phyloP scores from a whole-genome alignment of 371 early-diverging fungal genomes.

The Mortierella sp. region DNA sequence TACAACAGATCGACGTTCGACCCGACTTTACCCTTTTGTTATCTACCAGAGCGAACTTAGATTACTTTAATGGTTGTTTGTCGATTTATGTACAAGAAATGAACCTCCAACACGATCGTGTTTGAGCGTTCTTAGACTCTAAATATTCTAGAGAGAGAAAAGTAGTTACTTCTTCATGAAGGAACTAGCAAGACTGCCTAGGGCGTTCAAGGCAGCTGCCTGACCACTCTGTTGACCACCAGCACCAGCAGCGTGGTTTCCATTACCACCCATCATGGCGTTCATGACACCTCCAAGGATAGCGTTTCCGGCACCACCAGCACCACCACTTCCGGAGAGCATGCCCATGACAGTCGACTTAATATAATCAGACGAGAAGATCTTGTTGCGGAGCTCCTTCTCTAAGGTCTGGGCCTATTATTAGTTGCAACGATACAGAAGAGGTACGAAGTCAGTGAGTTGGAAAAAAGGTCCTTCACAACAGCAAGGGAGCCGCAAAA shows the following conservation, averaged over 20 bases:
- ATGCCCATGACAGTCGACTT: constrained; percentile 39
- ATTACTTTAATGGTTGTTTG: background rate
- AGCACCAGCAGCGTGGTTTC: background rate
- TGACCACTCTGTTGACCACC: constrained; percentile 58
- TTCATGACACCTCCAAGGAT: constrained; percentile 26
- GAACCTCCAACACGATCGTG: background rate
- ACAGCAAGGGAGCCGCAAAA: background rate
- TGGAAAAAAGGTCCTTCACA: background rate
- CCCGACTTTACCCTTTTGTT: too few species aligned
- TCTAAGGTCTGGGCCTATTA: constrained; percentile 35
- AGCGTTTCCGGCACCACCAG: constrained; percentile 28
- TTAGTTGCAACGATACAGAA: background rate
- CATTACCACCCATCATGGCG: constrained; percentile 22
- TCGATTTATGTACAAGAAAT: background rate
- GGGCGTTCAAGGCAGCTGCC: constrained; percentile 54
- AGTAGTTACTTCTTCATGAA: constrained; percentile 26
- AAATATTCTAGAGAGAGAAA: background rate
- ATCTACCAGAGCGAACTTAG: background rate
- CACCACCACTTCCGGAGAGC: constrained; percentile 25
- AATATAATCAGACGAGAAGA: constrained; percentile 53
- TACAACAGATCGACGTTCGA: too few species aligned
- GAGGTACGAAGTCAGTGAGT: background rate
- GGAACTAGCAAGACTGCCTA: constrained; percentile 40
- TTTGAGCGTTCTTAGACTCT: too few species aligned
- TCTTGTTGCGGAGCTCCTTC: constrained; percentile 49